Evolutionary conservation across 805 yeast genomes (phyloP).

Genomic region (Saccharomyces mikatae): DNA sequence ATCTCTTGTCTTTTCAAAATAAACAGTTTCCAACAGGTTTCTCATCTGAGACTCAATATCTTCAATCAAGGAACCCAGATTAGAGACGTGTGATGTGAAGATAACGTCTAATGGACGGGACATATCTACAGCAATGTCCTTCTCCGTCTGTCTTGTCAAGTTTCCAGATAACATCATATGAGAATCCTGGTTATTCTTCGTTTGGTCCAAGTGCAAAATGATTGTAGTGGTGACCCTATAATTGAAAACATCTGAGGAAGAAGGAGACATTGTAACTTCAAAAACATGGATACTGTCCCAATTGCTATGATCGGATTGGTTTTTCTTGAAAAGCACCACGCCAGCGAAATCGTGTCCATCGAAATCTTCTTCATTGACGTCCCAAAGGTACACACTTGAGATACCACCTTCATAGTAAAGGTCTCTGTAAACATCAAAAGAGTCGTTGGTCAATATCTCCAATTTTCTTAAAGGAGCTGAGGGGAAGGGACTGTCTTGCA

Average conservation of each 20-base stretch:
- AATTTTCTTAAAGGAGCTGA: conserved; percentile 56
- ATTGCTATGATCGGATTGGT: conserved; percentile 36
- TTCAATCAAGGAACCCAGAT: conserved; percentile 78
- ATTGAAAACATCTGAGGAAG: conserved; percentile 28
- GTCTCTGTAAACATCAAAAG: conserved; percentile 88
- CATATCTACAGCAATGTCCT: conserved; percentile 36
- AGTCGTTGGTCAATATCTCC: conserved; percentile 77
- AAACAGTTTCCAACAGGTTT: conserved; percentile 83
- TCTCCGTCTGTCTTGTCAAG: conserved; percentile 75
- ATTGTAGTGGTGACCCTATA: conserved; percentile 85
- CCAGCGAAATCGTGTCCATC: conserved; percentile 64
- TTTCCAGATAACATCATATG: conserved; percentile 63
- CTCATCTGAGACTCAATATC: conserved; percentile 83
- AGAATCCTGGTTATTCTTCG: conserved; percentile 21
- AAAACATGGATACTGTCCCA: conserved; percentile 96
- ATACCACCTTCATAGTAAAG: conserved; percentile 92
- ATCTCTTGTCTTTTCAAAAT: conserved; percentile 90
- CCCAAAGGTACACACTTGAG: conserved; percentile 89
- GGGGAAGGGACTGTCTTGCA: conserved; percentile 70
- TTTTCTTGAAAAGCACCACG: conserved; percentile 74
- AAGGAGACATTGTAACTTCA: conserved; percentile 46
- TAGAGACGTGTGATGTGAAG: conserved; percentile 64
- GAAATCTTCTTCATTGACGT: conserved; percentile 48
- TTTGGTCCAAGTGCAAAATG: conserved; percentile 55
- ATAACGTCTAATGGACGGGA: conserved; percentile 1